Evolutionary conservation across 495 filamentous ascomycete species (phyloP).

Genomic region (Xylaria longipes): DNA sequence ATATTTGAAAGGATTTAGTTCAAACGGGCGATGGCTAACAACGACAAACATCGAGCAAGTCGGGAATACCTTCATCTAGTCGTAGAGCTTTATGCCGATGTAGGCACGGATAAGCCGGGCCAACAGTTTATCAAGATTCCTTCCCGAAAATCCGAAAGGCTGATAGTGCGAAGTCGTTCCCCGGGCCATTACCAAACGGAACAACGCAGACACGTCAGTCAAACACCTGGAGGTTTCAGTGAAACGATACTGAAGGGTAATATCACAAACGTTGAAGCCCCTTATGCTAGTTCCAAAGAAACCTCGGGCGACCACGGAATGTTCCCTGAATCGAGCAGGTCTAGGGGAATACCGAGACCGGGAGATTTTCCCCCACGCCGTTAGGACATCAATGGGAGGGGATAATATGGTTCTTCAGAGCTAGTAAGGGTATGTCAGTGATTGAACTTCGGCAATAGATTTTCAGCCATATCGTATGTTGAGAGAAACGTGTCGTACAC

Average conservation of each 20-base stretch:
- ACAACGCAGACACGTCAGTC: neutral
- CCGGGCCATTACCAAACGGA: neutral
- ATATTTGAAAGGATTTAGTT: neutral
- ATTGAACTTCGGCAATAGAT: neutral
- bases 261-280: neutral
- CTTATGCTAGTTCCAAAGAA: neutral
- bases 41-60: neutral
- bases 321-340: neutral
- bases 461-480: neutral
- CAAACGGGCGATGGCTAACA: neutral
- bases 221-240: neutral
- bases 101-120: neutral
- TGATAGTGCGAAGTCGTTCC: neutral
- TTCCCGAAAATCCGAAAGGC: neutral
- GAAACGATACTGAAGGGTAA: neutral
- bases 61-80: neutral
- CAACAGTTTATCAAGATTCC: neutral
- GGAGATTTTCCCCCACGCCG: neutral
- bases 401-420: neutral
- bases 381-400: neutral
- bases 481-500: neutral
- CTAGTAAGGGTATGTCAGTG: neutral
- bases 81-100: neutral
- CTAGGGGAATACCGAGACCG: neutral
- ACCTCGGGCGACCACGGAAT: neutral